These are phyloP conservation scores for Jacaranda copaia DNA, from an alignment of 257 asterid species.

Conservation along the genomic window DNA sequence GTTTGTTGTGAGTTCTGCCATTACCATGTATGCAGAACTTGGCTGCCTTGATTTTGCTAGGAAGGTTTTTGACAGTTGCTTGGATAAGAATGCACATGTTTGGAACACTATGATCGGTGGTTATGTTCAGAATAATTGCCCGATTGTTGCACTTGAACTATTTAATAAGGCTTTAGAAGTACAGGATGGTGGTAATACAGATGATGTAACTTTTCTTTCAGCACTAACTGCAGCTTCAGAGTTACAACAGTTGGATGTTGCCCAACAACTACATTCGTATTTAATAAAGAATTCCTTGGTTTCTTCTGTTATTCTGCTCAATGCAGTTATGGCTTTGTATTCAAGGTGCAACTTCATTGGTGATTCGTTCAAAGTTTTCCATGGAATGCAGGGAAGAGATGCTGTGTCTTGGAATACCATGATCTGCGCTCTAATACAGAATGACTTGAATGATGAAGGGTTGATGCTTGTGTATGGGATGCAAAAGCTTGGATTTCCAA, in stretches of 20 bases:
- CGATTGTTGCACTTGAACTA: constrained; percentile 59
- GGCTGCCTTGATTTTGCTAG: constrained; percentile 58
- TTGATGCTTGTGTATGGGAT: constrained; percentile 77
- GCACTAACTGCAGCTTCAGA: constrained; percentile 75
- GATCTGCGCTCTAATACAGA: constrained; percentile 74
- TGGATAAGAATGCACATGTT: constrained; percentile 68
- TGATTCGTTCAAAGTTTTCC: constrained; percentile 64
- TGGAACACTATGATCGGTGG: constrained; percentile 81
- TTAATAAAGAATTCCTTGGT: constrained; percentile 54
- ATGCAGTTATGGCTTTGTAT: constrained; percentile 66
- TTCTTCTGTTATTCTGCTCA: constrained; percentile 52
- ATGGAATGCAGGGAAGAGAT: constrained; percentile 68
- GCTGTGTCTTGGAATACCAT: constrained; percentile 83
- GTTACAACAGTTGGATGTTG: constrained; percentile 53
- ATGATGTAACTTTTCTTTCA: constrained; percentile 72
- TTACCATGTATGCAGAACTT: constrained; percentile 76
- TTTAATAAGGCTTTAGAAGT: constrained; percentile 57
- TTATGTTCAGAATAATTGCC: constrained; percentile 59
- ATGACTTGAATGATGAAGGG: constrained; percentile 68
- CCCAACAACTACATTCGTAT: constrained; percentile 70
- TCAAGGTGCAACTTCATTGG: constrained; percentile 62
- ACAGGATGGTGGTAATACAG: constrained; percentile 48
- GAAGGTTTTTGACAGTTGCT: constrained; percentile 63
- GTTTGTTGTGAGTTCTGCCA: constrained; percentile 77
- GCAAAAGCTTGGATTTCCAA: constrained; percentile 61